phyloP scores from a whole-genome alignment of 139 green algal species.

The Micromonas commoda region DNA sequence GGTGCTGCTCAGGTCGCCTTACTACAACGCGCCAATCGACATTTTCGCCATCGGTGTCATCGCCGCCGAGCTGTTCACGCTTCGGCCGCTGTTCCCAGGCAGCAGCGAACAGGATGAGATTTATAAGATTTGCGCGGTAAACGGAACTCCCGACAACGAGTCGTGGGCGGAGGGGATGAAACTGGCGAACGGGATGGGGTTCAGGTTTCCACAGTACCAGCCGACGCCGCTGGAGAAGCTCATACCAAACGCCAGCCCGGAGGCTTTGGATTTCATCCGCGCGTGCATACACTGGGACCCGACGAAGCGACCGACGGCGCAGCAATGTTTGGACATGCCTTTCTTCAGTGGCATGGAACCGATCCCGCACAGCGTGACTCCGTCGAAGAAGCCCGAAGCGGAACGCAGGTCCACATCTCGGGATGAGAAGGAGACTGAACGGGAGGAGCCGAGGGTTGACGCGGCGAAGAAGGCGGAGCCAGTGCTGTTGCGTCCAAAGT shows the following conservation, averaged over 20 bases:
- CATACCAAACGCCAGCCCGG: slow-evolving; percentile 63
- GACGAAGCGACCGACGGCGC: slow-evolving; percentile 66
- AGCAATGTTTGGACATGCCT: slow-evolving; percentile 73
- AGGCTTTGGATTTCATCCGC: slow-evolving; percentile 83
- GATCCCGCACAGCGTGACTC: background rate
- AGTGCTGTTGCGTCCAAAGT: no score
- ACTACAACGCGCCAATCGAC: slow-evolving; percentile 75
- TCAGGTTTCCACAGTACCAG: slow-evolving; percentile 63
- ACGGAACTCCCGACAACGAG: slow-evolving; percentile 72
- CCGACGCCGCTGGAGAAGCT: slow-evolving; percentile 58
- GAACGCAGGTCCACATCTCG: background rate
- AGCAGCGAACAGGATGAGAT: slow-evolving; percentile 81
- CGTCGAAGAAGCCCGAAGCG: background rate
- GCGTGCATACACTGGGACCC: slow-evolving; percentile 58
- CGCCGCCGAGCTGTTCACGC: slow-evolving; percentile 89
- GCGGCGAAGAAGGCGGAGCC: no score
- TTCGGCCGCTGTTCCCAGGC: slow-evolving; percentile 85
- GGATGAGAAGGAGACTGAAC: no score
- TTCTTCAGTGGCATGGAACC: slow-evolving; percentile 62
- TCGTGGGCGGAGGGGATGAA: slow-evolving; percentile 80
- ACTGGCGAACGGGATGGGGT: slow-evolving; percentile 76
- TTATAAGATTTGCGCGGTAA: slow-evolving; percentile 82
- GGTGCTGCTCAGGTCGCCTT: slow-evolving; percentile 78
- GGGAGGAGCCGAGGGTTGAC: no score
- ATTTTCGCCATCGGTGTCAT: slow-evolving; percentile 92